Percentiles rank a stretch among this genome's conserved stretches.
Evolutionary conservation across 805 yeast genomes (phyloP).

Genomic region (Kodamaea lidongshanica): DNA sequence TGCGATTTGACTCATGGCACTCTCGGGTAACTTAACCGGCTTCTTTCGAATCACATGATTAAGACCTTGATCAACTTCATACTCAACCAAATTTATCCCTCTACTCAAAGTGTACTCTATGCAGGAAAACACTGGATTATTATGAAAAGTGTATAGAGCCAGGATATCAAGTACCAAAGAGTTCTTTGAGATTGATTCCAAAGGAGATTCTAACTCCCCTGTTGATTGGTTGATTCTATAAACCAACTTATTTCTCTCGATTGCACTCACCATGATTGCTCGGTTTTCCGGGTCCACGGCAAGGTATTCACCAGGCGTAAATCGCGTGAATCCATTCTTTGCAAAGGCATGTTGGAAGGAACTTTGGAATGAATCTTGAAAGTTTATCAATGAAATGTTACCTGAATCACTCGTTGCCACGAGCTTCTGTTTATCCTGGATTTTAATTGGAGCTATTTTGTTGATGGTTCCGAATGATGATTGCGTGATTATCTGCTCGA

Average conservation of each 20-base stretch:
- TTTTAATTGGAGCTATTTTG: slow-evolving; percentile 45
- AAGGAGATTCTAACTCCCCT: slow-evolving; percentile 60
- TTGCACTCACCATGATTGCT: slow-evolving; percentile 61
- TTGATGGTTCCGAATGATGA: slow-evolving; percentile 57
- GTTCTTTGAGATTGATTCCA: slow-evolving; percentile 55
- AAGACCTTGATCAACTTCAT: slow-evolving; percentile 81
- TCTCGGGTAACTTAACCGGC: slow-evolving; percentile 15
- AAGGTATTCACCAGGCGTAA: slow-evolving; percentile 69
- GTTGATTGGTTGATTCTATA: slow-evolving; percentile 48
- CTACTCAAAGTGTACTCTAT: slow-evolving; percentile 41
- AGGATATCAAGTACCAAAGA: slow-evolving; percentile 47
- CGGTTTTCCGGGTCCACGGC: slow-evolving; percentile 67
- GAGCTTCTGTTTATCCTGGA: slow-evolving; percentile 21
- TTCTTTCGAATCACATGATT: slow-evolving; percentile 59
- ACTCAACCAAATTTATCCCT: slow-evolving; percentile 45
- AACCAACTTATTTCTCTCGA: slow-evolving; percentile 69
- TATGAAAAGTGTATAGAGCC: slow-evolving; percentile 63
- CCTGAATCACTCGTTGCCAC: slow-evolving; percentile 79
- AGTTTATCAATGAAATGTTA: slow-evolving; percentile 49
- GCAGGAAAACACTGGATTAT: slow-evolving; percentile 80
- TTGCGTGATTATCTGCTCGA: slow-evolving; percentile 38
- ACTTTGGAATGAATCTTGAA: slow-evolving; percentile 40
- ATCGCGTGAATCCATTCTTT: slow-evolving; percentile 68
- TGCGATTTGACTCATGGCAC: slow-evolving; percentile 50
- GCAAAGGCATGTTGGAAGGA: slow-evolving; percentile 58